Conservation (phyloP, 1,139 yeast genomes). For the Casaregolazyma suthepensis region DNA sequence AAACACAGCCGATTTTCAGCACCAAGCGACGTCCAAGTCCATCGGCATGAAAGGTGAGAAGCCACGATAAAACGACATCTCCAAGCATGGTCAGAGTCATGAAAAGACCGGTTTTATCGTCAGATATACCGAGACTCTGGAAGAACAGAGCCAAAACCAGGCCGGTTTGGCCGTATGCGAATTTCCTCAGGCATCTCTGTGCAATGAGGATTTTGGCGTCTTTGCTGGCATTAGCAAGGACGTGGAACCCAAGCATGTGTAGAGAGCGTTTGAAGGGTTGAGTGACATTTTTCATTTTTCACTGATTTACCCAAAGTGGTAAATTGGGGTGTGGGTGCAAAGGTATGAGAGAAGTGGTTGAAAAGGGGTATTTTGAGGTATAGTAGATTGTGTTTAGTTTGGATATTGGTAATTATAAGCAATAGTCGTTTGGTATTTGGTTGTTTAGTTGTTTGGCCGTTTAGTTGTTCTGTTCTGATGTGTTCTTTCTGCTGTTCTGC, state of each 20-base stretch:
- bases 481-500: no score
- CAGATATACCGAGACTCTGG: conserved; percentile 49
- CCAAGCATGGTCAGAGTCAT: conserved; percentile 82
- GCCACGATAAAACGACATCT: conserved; percentile 66
- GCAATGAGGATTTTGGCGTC: conserved; percentile 66
- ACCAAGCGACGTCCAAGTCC: conserved; percentile 64
- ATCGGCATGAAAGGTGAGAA: conserved; percentile 76
- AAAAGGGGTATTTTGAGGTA: no score
- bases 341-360: no score
- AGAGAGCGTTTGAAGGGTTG: background rate
- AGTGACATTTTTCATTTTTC: background rate
- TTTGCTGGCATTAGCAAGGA: conserved; percentile 13
- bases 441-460: no score
- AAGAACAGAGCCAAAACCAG: conserved; percentile 72
- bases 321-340: no score
- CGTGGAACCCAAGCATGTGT: conserved; percentile 13
- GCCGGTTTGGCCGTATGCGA: conserved; percentile 76
- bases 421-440: no score
- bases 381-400: no score
- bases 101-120: conserved; percentile 62
- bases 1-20: conserved; percentile 55
- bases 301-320: no score
- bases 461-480: no score
- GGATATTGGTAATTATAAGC: no score
- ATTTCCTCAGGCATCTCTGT: conserved; percentile 66